Percentiles rank a stretch among this genome's conserved stretches.
phyloP scores from a whole-genome alignment of 2,329 filamentous ascomycete species.

The Aspergillus floridensis region DNA sequence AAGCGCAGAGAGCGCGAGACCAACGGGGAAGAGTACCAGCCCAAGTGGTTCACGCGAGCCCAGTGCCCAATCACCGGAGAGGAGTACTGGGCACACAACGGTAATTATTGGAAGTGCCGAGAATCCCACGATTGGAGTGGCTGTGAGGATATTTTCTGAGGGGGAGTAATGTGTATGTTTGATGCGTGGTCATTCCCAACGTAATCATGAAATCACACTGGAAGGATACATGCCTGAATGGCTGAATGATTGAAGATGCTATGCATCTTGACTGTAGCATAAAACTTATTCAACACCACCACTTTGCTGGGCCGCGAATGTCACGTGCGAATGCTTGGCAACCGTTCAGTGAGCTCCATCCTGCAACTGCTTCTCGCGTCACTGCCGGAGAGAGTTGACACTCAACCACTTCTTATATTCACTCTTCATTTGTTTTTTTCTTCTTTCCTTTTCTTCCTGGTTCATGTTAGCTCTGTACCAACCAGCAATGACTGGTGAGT shows the following conservation, averaged over 20 bases:
- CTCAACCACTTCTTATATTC: neutral
- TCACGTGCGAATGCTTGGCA: constrained; percentile 1
- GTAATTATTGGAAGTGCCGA: constrained; percentile 77
- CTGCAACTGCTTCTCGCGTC: neutral
- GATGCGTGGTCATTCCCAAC: neutral
- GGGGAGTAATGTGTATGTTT: neutral
- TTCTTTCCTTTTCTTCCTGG: neutral
- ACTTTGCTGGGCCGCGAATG: neutral
- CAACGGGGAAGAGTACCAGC: constrained; percentile 74
- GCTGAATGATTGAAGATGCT: too few species aligned
- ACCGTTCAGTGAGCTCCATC: neutral
- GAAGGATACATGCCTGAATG: neutral
- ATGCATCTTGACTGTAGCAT: neutral
- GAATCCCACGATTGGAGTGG: constrained; percentile 64
- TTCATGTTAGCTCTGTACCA: neutral
- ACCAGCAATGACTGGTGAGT: constrained; percentile 38
- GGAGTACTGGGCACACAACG: constrained; percentile 84
- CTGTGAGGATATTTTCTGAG: constrained; percentile 70
- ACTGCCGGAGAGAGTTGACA: neutral
- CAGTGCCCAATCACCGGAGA: constrained; percentile 79
- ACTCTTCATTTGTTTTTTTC: too few species aligned
- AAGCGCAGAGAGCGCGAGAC: constrained; percentile 71
- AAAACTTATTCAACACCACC: neutral
- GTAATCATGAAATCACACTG: neutral
- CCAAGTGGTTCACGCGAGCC: constrained; percentile 78